phyloP scores from a whole-genome alignment of 2,329 filamentous ascomycete genomes.

The Aspergillus niger region DNA sequence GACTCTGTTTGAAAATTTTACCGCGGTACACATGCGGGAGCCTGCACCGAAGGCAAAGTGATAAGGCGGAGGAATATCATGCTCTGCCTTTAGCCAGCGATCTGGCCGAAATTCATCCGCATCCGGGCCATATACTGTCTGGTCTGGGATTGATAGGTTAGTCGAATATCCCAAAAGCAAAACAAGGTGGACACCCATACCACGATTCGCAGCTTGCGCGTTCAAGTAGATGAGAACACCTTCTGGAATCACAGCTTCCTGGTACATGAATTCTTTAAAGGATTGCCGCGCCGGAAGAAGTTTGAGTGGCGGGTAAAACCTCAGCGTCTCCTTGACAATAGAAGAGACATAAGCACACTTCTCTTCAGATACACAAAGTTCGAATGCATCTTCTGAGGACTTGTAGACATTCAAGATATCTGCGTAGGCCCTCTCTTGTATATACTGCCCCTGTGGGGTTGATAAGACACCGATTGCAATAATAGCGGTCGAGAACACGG shows the following conservation, averaged over 20 bases:
- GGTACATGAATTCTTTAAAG: neutral
- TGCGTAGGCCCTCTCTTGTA: neutral
- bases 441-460: neutral
- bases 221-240: neutral
- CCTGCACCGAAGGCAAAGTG: neutral
- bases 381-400: neutral
- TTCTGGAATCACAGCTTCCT: neutral
- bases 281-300: neutral
- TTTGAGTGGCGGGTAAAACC: neutral
- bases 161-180: too few relatives aligned
- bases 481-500: neutral
- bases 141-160: neutral
- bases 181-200: neutral
- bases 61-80: neutral
- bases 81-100: neutral
- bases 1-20: neutral
- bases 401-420: neutral
- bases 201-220: neutral
- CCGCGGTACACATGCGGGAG: neutral
- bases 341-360: neutral
- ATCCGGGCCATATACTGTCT: neutral
- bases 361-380: neutral
- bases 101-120: neutral
- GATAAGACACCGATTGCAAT: neutral
- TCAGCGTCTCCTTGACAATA: neutral